Base-by-base conservation (phyloP, 2,329 filamentous ascomycete genomes). In the Hymenoscyphus fraxineus region DNA sequence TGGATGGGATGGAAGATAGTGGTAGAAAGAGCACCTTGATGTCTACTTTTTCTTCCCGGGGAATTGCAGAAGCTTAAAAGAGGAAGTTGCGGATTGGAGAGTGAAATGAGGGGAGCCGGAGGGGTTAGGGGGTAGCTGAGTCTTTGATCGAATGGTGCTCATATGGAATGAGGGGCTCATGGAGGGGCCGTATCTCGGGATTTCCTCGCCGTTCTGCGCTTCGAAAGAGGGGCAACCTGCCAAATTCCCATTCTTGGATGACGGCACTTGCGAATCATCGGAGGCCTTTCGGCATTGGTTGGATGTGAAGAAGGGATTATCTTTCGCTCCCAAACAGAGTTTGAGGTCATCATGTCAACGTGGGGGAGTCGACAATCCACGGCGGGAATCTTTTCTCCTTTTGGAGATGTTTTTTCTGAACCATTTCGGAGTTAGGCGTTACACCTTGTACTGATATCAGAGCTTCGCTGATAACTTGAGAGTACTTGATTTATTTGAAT, bases 1-100 rank as follows among this genome's bases (percentile, higher is more conserved):
- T 60, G 16, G 31, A 38, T 55, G 32, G 15, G 12, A 40, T 61
- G 27, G 19, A 13, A 13, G 13, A n/a, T 55, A 31, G 15, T 35
- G 35, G 35, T 35, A 35, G 19, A n/a, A 40, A 63, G 31, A 59
- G 54, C 27, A 59, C 61, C 61, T 63, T 63, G 61, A 62, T 62
- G 39, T 55, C 55, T 58, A 22, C 19, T 35, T 31, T 31, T n/a
- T 12, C 12, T 38, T 31, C 22, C n/a, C 13, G 41, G 22, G 16
- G 9, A 44, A 19, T 7, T 51, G 4, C 19, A 12, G 19, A 51
- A 22, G 44, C 19, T 51, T 51, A 22, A 51, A 47, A 22, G n/a
- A 10, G 15, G 44, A 22, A 22, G 44, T 51, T 51, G 44, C 44
- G 15, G 44, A 27, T 51, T 51, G 44, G 44, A 51, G 44, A 22